A percentile compares a stretch with the other conserved stretches of the same genome.
These are phyloP conservation scores for Suillus bovinus DNA, from an alignment of 768 basidiomycete genomes.

Conservation along the genomic window DNA sequence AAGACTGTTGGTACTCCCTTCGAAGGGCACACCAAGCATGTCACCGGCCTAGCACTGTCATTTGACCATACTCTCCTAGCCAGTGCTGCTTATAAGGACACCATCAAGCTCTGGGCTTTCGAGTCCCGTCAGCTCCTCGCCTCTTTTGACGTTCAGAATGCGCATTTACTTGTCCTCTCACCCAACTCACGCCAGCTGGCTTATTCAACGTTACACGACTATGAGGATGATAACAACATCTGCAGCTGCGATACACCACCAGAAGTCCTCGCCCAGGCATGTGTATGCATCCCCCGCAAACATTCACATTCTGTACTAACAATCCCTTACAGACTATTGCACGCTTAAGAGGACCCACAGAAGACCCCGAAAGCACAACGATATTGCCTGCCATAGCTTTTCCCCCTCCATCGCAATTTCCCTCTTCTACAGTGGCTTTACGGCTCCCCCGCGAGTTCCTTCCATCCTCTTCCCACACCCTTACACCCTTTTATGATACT, in stretches of 20 bases:
- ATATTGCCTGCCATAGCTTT: too few species aligned
- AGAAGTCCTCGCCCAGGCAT: not conserved
- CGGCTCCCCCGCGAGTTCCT: not conserved
- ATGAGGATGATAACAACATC: not conserved
- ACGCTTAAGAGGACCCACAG: too few species aligned
- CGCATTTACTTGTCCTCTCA: not conserved
- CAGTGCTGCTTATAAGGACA: fast-evolving
- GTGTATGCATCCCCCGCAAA: not conserved
- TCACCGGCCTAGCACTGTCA: not conserved
- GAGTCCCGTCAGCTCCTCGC: not conserved
- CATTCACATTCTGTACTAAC: not conserved
- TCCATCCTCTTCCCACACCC: not conserved
- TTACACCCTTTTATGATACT: not conserved
- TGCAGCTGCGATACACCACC: not conserved
- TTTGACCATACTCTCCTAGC: not conserved
- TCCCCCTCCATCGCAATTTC: too few species aligned
- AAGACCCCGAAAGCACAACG: too few species aligned
- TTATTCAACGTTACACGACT: not conserved
- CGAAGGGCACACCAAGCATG: fast-evolving
- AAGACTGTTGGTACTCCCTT: not conserved
- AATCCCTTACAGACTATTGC: not conserved
- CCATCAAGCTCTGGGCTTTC: not conserved
- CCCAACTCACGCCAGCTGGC: not conserved
- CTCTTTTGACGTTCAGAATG: not conserved
- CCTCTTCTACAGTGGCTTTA: not conserved